A percentile compares a stretch with the other conserved stretches of the same genome.
Conservation (phyloP, 2,329 filamentous ascomycete genomes). For the Beauveria scarabaeidicola region DNA sequence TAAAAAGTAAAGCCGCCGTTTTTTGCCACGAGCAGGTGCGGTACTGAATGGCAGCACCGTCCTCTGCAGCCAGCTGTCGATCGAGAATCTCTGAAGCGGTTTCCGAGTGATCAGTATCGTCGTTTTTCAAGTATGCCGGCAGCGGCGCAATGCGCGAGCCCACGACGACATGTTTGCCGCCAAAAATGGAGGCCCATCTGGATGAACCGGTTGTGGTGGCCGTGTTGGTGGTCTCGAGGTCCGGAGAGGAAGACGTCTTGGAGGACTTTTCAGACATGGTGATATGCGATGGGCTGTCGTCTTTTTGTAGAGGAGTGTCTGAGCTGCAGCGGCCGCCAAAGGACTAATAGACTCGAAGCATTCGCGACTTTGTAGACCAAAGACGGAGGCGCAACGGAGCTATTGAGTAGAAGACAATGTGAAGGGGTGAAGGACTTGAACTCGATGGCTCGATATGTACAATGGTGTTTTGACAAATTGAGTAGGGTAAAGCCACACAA, state of each 20-base stretch:
- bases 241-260: conserved; percentile 1
- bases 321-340: not conserved
- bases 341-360: not conserved
- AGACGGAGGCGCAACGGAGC: not conserved
- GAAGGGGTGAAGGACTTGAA: not conserved
- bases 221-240: conserved; percentile 11
- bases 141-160: conserved; percentile 45
- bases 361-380: not conserved
- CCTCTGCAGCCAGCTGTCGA: conserved; percentile 68
- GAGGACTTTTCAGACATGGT: conserved; percentile 11
- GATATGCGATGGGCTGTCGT: conserved; percentile 19
- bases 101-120: conserved; percentile 35
- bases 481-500: not conserved
- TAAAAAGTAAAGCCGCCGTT: conserved; percentile 85
- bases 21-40: conserved; percentile 92
- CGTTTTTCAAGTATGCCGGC: conserved; percentile 30
- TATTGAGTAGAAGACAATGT: not conserved
- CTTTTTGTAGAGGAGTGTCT: not conserved
- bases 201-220: conserved; percentile 17
- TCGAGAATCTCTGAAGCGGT: conserved; percentile 41
- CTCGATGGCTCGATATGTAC: not conserved
- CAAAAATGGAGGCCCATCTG: conserved; percentile 28
- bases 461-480: not conserved
- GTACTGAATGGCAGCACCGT: conserved; percentile 76
- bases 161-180: conserved; percentile 32